Evolutionary conservation across 2,329 filamentous ascomycete genomes (phyloP).

Genomic region (Metarhizium humberi): DNA sequence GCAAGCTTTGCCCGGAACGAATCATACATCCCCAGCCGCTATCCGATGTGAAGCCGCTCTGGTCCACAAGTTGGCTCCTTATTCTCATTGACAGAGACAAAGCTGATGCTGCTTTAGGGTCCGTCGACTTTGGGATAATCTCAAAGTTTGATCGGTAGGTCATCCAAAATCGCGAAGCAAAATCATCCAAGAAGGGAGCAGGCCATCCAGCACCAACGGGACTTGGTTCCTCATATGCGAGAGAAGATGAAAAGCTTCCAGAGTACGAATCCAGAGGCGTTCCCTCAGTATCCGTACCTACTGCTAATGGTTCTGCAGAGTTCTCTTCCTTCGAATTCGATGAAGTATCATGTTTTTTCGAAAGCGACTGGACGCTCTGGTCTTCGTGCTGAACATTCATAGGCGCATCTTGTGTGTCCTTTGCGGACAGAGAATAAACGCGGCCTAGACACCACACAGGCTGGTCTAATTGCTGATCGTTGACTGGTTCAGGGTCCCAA

Average conservation of each 20-base stretch:
- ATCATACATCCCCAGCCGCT: slow-evolving; percentile 99
- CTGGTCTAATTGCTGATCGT: slow-evolving; percentile 57
- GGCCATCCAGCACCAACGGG: slow-evolving; percentile 67
- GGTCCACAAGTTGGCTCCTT: slow-evolving; percentile 69
- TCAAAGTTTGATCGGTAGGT: slow-evolving; percentile 87
- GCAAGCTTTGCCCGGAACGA: slow-evolving; percentile 81
- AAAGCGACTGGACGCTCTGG: neutral
- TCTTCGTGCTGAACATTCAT: neutral
- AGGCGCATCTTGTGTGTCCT: neutral
- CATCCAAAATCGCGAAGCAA: slow-evolving; percentile 91
- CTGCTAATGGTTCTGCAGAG: neutral
- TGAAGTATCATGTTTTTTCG: neutral
- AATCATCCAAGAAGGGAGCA: slow-evolving; percentile 75
- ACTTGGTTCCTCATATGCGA: slow-evolving; percentile 35
- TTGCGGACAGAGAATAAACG: slow-evolving; percentile 35
- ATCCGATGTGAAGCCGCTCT: slow-evolving; percentile 80
- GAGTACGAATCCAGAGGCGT: slow-evolving; percentile 39
- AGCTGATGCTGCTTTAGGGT: slow-evolving; percentile 58
- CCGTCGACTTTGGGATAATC: slow-evolving; percentile 68
- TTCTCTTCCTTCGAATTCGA: neutral
- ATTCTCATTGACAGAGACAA: slow-evolving; percentile 81
- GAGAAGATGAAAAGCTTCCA: slow-evolving; percentile 42
- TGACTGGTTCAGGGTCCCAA: slow-evolving; percentile 82
- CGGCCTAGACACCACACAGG: slow-evolving; percentile 76
- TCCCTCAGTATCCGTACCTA: slow-evolving; percentile 23